These are phyloP conservation scores for Marasmius tenuissimus DNA, from an alignment of 1,284 basidiomycete species.

Conservation along the genomic window DNA sequence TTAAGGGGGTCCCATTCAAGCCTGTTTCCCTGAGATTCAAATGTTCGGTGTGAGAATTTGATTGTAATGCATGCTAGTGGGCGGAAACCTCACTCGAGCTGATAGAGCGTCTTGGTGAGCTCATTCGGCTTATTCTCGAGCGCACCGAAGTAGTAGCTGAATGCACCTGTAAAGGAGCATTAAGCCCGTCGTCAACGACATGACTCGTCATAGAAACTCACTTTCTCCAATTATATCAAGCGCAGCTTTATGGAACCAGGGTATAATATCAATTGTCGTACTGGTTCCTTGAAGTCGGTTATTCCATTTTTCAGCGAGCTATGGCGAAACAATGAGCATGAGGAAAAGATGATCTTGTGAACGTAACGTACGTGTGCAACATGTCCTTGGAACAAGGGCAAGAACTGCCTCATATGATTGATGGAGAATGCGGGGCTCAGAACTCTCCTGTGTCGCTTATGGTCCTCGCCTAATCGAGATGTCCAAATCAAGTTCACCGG, in stretches of 20 bases:
- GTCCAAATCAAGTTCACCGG: too few species aligned
- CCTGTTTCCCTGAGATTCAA: not conserved
- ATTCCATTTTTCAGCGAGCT: slow-evolving; percentile 1
- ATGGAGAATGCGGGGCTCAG: slow-evolving; percentile 2
- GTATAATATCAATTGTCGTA: not conserved
- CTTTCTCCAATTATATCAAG: slow-evolving; percentile 5
- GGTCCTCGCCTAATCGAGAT: not conserved
- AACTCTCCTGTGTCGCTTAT: slow-evolving; percentile 3
- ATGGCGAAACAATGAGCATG: not conserved
- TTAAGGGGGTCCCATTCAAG: not conserved
- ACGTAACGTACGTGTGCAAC: not conserved
- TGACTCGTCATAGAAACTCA: not conserved
- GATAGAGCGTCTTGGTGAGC: not conserved
- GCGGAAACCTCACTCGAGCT: not conserved
- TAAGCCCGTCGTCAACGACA: not conserved
- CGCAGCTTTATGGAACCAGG: not conserved
- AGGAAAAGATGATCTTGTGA: not conserved
- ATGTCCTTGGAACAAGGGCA: not conserved
- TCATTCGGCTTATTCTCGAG: not conserved
- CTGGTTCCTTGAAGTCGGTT: not conserved
- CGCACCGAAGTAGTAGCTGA: slow-evolving; percentile 1
- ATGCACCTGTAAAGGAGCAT: not conserved
- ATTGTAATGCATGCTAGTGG: too few species aligned
- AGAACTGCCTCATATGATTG: not conserved
- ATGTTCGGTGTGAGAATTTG: too few species aligned